Conservation (phyloP, 2,329 filamentous ascomycete species). For the Cordyceps militaris region DNA sequence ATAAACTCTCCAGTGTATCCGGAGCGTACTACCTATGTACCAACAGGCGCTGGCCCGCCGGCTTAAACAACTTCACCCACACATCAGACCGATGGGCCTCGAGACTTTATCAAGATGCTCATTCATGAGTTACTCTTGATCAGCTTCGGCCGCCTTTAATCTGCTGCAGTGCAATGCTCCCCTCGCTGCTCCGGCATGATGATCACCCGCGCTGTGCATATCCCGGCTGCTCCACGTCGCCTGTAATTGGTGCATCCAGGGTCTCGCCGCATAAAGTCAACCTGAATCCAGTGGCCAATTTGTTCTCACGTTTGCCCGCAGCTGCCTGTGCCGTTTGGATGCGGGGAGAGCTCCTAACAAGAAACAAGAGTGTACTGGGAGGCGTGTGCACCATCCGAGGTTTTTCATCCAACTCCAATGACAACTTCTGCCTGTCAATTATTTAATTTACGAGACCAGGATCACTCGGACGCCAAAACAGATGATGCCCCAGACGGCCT, state of each 20-base stretch:
- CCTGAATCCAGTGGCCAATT: neutral
- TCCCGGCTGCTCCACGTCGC: slow-evolving; percentile 5
- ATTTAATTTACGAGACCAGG: neutral
- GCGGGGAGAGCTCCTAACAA: neutral
- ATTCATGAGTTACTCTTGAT: too few relatives aligned
- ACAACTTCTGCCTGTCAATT: neutral
- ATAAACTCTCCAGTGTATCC: too few relatives aligned
- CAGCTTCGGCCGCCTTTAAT: neutral
- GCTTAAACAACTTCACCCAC: too few relatives aligned
- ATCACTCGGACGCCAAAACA: neutral
- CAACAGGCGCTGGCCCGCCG: too few relatives aligned
- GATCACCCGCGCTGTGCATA: slow-evolving; percentile 6
- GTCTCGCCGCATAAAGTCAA: slow-evolving; percentile 1
- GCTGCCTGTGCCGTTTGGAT: neutral
- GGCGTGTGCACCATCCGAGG: neutral
- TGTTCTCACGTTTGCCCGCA: neutral
- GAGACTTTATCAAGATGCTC: too few relatives aligned
- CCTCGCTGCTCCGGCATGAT: neutral
- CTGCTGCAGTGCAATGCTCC: neutral
- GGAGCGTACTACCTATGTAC: too few relatives aligned
- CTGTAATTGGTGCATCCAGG: slow-evolving; percentile 4
- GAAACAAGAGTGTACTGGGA: too few relatives aligned
- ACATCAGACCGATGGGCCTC: too few relatives aligned
- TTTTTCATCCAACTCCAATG: neutral
- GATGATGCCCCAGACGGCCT: slow-evolving; percentile 5